These are phyloP conservation scores for Grosmannia serpens DNA, from an alignment of 2,329 filamentous ascomycete species.

Conservation along the genomic window DNA sequence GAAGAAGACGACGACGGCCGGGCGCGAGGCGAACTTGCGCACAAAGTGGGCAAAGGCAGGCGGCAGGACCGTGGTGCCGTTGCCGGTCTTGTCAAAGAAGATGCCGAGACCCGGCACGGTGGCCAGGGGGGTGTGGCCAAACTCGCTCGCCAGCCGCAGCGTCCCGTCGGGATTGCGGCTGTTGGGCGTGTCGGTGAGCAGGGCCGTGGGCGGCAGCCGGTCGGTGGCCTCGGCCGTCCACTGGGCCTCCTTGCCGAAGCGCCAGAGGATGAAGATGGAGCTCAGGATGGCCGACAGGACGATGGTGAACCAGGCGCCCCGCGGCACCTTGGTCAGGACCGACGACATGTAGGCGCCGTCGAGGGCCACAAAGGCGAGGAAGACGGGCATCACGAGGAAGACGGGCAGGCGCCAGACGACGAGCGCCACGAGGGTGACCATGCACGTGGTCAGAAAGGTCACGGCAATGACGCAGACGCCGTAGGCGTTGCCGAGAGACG, in stretches of 20 bases:
- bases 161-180: conserved; percentile 6
- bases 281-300: conserved; percentile 51
- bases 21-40: conserved; percentile 55
- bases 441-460: conserved; percentile 65
- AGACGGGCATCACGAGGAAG: conserved; percentile 48
- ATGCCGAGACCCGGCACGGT: conserved; percentile 51
- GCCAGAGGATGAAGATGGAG: conserved; percentile 60
- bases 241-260: conserved; percentile 68
- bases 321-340: conserved; percentile 59
- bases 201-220: conserved; percentile 35
- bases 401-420: conserved; percentile 58
- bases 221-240: conserved; percentile 60
- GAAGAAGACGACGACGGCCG: conserved; percentile 63
- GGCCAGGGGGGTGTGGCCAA: conserved; percentile 30
- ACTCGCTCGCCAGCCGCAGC: conserved; percentile 14
- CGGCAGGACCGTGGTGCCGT: conserved; percentile 33
- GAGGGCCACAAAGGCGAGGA: conserved; percentile 51
- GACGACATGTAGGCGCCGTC: conserved; percentile 62
- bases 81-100: conserved; percentile 68
- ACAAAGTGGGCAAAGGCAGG: conserved; percentile 63
- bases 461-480: conserved; percentile 72
- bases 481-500: conserved; percentile 60
- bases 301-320: conserved; percentile 70
- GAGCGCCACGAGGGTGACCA: conserved; percentile 61
- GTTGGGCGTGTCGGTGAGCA: conserved; percentile 16